Conservation (phyloP, 1,284 basidiomycete species). For the Puccinia novopanici region DNA sequence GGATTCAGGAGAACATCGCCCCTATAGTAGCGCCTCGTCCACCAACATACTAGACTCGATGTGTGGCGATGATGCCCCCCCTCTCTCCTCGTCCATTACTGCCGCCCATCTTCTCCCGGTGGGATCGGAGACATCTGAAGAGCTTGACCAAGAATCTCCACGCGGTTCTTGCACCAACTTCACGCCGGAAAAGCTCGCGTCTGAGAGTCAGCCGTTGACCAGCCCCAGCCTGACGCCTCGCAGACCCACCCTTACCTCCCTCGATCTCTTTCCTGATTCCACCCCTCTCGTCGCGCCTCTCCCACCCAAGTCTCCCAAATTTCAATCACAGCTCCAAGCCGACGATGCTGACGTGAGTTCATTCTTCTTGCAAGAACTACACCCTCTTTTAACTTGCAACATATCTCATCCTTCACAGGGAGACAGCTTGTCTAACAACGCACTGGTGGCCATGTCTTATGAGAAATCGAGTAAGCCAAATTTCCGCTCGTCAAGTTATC, state of each 20-base stretch:
- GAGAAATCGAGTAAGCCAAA: constrained; percentile 21
- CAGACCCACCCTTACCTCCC: neutral
- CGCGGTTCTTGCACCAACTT: neutral
- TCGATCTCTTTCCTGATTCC: neutral
- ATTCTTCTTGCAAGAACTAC: no score
- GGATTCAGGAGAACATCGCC: constrained; percentile 33
- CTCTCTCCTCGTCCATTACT: neutral
- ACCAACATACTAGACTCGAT: constrained; percentile 31
- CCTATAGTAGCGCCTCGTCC: constrained; percentile 47
- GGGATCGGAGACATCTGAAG: neutral
- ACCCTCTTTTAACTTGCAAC: neutral
- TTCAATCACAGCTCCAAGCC: neutral
- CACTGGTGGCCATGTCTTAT: constrained; percentile 29
- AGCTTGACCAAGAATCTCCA: neutral
- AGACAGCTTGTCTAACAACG: constrained; percentile 32
- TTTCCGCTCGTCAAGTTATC: neutral
- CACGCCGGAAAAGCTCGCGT: neutral
- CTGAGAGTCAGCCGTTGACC: neutral
- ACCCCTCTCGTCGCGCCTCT: neutral
- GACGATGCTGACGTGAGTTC: constrained; percentile 23
- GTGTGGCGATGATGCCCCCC: constrained; percentile 10
- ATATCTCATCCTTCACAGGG: neutral
- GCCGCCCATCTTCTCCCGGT: neutral
- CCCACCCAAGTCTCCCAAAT: neutral
- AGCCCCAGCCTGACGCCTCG: neutral